These are phyloP conservation scores for Durusdinium trenchii DNA, from an alignment of 73 alveolate genomes.

Conservation along the genomic window DNA sequence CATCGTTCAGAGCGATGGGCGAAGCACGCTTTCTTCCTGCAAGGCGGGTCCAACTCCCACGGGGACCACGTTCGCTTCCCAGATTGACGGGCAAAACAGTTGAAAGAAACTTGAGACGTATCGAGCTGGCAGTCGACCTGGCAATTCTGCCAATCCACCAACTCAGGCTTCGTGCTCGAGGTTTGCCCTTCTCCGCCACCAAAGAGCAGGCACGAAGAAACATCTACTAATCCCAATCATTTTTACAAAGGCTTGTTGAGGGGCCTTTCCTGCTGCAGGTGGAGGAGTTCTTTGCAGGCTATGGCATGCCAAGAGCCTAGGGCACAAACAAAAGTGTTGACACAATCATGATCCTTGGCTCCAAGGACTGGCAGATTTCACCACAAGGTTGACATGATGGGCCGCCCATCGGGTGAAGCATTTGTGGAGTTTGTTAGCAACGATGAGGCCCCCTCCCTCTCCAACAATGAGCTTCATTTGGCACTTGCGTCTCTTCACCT, in stretches of 20 bases:
- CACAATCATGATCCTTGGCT: background rate
- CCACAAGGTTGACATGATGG: conserved; percentile 8
- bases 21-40: too few species aligned
- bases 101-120: too few species aligned
- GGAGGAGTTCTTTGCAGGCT: conserved; percentile 35
- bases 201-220: background rate
- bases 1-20: too few species aligned
- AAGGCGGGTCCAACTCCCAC: too few species aligned
- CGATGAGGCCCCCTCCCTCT: conserved; percentile 2
- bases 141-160: too few species aligned
- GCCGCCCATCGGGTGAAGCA: conserved; percentile 38
- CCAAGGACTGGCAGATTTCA: conserved; percentile 40
- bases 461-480: background rate
- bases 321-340: background rate
- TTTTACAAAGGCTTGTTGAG: background rate
- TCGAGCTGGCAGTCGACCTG: too few species aligned
- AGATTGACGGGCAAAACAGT: too few species aligned
- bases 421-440: conserved; percentile 27
- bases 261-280: background rate
- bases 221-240: background rate
- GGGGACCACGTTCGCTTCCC: too few species aligned
- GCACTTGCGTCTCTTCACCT: background rate
- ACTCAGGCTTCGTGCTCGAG: conserved; percentile 51
- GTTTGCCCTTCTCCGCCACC: conserved; percentile 59
- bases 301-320: conserved; percentile 11